Evolutionary conservation across 306 rosid species (phyloP), one percentile per base, ranked within the genome.

Genomic region (Begonia loranthoides): DNA sequence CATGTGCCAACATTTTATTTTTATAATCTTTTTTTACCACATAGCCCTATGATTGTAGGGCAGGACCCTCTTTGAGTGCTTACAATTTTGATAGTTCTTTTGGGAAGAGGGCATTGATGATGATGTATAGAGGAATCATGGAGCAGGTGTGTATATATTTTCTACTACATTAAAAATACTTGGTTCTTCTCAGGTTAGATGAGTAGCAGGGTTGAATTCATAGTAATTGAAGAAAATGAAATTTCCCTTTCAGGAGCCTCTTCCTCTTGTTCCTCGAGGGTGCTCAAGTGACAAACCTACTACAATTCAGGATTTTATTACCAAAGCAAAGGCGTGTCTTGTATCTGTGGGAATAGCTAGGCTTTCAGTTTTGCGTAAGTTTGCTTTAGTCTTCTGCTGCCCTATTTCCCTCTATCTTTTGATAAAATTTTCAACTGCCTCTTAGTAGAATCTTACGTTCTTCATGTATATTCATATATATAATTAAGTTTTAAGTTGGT

Each of bases 221-320:
- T 28, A 28, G 36, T 28, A 4, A 28, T 7, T 28, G 36, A 28
- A 28, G 36, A 28, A 28, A 28, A 5, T 28, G 40, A 54, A 65
- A 51, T 54, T 52, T 48, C 40, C n/a, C 51, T 63, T 66, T 58
- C 77, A 92, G 99, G 96, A 80, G 50, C 34, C 64, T 62, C 75
- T 92, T 60, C 99, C 99, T 43, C 93, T 92, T 59, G 84, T 78
- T 33, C 99, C 99, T 46, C 94, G 86, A 1, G 99, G 99, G 54
- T 92, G 99, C 72, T 78, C 81, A 55, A 66, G 83, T 43, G 96
- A 83, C 44, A 73, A 66, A 54, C 86, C 82, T 12, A 83, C 83
- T 41, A 60, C 99, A 9, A 76, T 80, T 67, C 76, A 71, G 47
- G 94, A 86, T 47, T 92, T 92, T 61, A 70, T 86, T 45, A 63